phyloP scores from a whole-genome alignment of 352 stramenopile species.

The Stramenopiles sp. region DNA sequence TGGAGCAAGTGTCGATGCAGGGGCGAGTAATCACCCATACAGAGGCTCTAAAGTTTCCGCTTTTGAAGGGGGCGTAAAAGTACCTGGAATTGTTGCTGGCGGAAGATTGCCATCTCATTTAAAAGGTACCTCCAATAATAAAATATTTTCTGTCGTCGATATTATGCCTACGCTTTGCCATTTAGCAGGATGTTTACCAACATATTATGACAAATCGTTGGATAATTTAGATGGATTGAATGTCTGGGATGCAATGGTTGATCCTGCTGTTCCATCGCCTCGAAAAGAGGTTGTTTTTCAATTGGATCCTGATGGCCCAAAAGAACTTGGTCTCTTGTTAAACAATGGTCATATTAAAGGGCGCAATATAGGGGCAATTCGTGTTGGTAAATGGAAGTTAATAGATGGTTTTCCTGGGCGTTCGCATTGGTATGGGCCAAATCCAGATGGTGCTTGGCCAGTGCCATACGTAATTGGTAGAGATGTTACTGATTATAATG shows the following conservation, averaged over 20 bases:
- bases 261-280: background rate
- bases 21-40: background rate
- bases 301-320: background rate
- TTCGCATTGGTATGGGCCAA: background rate
- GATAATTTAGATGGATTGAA: background rate
- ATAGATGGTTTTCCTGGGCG: background rate
- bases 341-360: background rate
- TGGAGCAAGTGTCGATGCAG: conserved; percentile 16
- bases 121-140: background rate
- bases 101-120: background rate
- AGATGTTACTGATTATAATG: no score
- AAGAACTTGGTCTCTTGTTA: background rate
- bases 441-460: no score
- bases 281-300: background rate
- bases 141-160: background rate
- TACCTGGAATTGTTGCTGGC: background rate
- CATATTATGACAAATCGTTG: background rate
- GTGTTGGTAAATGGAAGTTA: background rate
- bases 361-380: background rate
- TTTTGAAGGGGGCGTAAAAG: background rate
- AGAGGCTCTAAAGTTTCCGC: background rate
- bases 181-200: background rate
- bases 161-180: background rate
- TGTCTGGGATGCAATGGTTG: background rate
- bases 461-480: no score